Evolutionary conservation across 306 rosid species (phyloP).

Genomic region (Alnus glutinosa): DNA sequence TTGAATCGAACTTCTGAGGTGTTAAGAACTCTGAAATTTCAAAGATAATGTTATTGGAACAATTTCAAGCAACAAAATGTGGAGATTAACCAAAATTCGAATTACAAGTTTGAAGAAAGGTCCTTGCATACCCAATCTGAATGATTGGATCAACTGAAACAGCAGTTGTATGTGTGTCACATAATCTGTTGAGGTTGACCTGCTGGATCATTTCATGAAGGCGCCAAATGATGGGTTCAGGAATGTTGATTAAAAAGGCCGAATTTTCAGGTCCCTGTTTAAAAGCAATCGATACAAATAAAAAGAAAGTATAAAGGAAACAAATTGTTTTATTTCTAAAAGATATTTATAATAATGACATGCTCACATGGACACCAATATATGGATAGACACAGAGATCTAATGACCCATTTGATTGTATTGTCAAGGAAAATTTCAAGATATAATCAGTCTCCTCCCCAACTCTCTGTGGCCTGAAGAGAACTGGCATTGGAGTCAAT

Average conservation of each 20-base stretch:
- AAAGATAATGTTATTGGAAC: constrained; percentile 31
- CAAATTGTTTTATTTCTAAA: neutral
- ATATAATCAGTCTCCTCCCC: constrained; percentile 76
- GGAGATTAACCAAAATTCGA: constrained; percentile 22
- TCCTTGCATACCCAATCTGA: constrained; percentile 72
- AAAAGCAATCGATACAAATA: constrained; percentile 25
- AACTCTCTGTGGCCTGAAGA: constrained; percentile 85
- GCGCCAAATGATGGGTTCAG: constrained; percentile 97
- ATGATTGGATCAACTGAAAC: constrained; percentile 91
- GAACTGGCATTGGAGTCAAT: constrained; percentile 90
- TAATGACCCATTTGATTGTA: constrained; percentile 84
- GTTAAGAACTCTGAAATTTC: constrained; percentile 71
- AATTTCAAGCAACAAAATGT: constrained; percentile 20
- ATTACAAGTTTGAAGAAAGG: constrained; percentile 20
- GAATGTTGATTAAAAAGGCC: constrained; percentile 81
- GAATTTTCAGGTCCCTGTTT: constrained; percentile 85
- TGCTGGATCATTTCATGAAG: constrained; percentile 94
- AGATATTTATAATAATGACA: constrained; percentile 21
- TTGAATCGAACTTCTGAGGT: constrained; percentile 86
- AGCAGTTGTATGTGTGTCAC: constrained; percentile 77
- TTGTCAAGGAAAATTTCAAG: constrained; percentile 80
- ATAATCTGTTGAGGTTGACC: constrained; percentile 75
- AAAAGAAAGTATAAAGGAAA: constrained; percentile 17
- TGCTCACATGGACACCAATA: constrained; percentile 84
- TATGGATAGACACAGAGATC: constrained; percentile 93